Base-by-base conservation (phyloP, 768 basidiomycete species). In the Ephemerocybe angulata region DNA sequence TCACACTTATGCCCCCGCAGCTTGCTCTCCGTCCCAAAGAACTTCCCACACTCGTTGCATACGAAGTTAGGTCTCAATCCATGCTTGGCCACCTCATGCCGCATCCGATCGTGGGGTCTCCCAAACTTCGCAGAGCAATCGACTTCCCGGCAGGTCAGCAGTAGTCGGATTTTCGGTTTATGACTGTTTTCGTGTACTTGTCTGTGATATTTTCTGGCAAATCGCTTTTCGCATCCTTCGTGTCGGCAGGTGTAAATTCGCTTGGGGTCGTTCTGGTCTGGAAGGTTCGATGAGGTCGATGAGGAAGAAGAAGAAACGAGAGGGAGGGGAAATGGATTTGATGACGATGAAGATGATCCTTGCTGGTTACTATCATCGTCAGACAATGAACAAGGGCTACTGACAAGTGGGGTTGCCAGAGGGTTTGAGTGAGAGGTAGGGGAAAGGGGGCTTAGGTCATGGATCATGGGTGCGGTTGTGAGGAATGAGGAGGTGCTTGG, bases 11-110 rank as follows among this genome's bases (percentile, higher is more conserved):
- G 47, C 29, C 47, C 47, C 11, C 47, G 7, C 29, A 49, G 27
- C 28, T 49, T 49, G 22, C 47, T 49, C 29, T 49, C 47, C 28
- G 47, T 49, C 1, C 47, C 47, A 49, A 49, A 49, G 47, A 49
- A 49, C 30, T 49, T 49, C 4, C 47, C 47, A 21, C 47, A 49
- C 29, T 49, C 47, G 8, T 49, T 33, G 29, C 47, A 49, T 10
- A 49, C 47, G 27, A 49, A 49, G 29, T 49, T 49, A 17, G 47
- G 47, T 25, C 47, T 49, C 47, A 49, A 30, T 10, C 47, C 47
- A 28, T 49, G 47, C 47, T 49, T 49, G 11, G 47, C 47, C 28
- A 49, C 47, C 33, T 49, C 47, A 31, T 49, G 47, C 22, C 47
- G 13, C 47, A 49, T 49, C 3, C 47, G 47, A 21, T 49, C 47